These are phyloP conservation scores for Thraustochytrium striatum DNA, from an alignment of 352 stramenopile genomes.

Conservation along the genomic window DNA sequence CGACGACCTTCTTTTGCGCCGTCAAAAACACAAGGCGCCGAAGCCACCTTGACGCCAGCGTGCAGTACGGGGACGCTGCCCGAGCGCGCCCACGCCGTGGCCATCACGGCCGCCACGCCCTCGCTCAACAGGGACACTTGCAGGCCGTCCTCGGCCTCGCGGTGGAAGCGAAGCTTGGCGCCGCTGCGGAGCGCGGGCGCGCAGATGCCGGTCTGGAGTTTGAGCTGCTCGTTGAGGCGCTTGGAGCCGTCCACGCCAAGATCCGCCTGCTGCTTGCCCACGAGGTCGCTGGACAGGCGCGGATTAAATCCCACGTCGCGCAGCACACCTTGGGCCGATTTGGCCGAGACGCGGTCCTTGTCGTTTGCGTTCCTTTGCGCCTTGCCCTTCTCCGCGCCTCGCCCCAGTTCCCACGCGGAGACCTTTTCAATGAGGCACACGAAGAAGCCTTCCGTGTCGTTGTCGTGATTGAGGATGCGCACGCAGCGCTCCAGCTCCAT, in stretches of 20 bases:
- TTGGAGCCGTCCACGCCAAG: background rate
- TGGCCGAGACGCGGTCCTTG: background rate
- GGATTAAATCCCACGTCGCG: constrained; percentile 24
- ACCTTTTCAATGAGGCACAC: constrained; percentile 92
- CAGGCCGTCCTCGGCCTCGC: background rate
- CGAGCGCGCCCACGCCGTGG: background rate
- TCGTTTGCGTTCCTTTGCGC: background rate
- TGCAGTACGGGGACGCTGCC: background rate
- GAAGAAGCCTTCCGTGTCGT: constrained; percentile 99
- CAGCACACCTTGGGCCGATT: background rate
- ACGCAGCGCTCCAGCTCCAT: constrained; percentile 87
- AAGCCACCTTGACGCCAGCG: constrained; percentile 1
- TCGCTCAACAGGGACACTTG: background rate
- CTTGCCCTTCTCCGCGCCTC: background rate
- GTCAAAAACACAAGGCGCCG: background rate
- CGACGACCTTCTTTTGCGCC: no score
- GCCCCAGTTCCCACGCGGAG: constrained; percentile 27
- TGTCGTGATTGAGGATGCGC: constrained; percentile 92
- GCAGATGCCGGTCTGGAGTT: background rate
- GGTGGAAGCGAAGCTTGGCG: background rate
- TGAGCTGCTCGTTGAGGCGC: background rate
- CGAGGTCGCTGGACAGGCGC: background rate
- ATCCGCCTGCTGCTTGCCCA: background rate
- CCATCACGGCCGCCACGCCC: background rate
- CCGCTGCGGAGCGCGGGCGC: background rate